Base-by-base conservation (phyloP, 2,329 filamentous ascomycete species). In the Ceratocystiopsis sp. region DNA sequence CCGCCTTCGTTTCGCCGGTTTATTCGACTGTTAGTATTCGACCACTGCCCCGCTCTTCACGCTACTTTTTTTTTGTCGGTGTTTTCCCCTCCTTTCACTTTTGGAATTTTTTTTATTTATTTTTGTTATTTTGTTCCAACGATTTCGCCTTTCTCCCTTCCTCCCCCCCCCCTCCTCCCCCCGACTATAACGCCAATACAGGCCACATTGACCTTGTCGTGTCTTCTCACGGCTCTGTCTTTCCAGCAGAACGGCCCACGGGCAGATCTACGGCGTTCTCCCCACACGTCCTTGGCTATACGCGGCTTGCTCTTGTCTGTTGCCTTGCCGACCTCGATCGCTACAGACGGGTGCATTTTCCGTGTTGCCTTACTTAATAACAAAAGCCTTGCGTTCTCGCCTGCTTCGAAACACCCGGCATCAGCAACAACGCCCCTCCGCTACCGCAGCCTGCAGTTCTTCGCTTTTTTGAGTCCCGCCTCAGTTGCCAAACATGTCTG, bases 401-500 rank as follows among this genome's bases (percentile, higher is more conserved):
- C 25, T 29, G 10, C 19, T 29, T 29, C 7, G 25, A 29, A 8
- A 29, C 25, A 21, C 19, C 19, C 19, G 19, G 19, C 19, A 7
- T 21, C 19, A 7, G 6, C 25, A 29, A 29, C 25, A 29, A 8
- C 25, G 25, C 25, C 10, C 25, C 9, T 11, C 25, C 25, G 25
- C 4, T 29, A 29, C 25, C 5, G 25, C 25, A 2, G 25, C 25
- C 25, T 29, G 25, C 19, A 7, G 19, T 29, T 29, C 9, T 29
- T 29, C 2, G 6, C 9, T 29, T 2, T 8, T 29, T 8, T 29
- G 25, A 29, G 10, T 29, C 25, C 10, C 25, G 15, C 11, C n/a
- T 17, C 35, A 15, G 36, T 17, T 18, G 34, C 43, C 51, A 54
- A 46, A 51, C 13, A 91, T 93, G 85, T 94, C 89, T 60, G 65